phyloP scores from a whole-genome alignment of 352 stramenopile genomes.

The Globisporangium rhizosaccharum region DNA sequence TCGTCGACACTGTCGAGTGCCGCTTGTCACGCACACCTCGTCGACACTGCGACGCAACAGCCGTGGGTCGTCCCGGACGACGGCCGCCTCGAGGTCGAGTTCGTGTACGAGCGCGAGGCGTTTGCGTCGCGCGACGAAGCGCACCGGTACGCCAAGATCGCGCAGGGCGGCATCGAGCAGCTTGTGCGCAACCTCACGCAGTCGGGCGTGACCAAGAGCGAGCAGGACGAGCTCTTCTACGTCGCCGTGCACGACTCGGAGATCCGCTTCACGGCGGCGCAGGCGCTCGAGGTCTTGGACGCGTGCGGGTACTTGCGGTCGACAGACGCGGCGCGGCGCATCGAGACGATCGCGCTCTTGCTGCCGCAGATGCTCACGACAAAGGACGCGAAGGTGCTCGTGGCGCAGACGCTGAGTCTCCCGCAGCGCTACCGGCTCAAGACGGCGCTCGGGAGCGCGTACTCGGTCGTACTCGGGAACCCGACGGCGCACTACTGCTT shows the following conservation, averaged over 20 bases:
- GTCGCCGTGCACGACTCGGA: constrained; percentile 76
- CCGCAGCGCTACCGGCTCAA: constrained; percentile 75
- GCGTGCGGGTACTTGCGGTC: constrained; percentile 60
- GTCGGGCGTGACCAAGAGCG: constrained; percentile 41
- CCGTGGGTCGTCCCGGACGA: constrained; percentile 61
- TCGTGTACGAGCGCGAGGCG: constrained; percentile 72
- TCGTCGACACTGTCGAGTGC: background rate
- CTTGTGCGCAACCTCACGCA: constrained; percentile 68
- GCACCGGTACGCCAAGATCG: constrained; percentile 48
- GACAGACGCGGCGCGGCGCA: constrained; percentile 31
- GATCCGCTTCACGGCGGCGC: constrained; percentile 67
- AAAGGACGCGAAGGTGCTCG: constrained; percentile 67
- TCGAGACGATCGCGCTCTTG: constrained; percentile 66
- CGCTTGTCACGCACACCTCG: constrained; percentile 21
- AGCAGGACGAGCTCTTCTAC: constrained; percentile 75
- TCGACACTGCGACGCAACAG: constrained; percentile 51
- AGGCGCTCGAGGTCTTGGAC: constrained; percentile 80
- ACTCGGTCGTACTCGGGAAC: constrained; percentile 80
- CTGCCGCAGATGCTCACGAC: constrained; percentile 83
- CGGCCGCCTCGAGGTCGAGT: constrained; percentile 66
- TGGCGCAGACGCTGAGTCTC: constrained; percentile 58
- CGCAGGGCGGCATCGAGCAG: constrained; percentile 58
- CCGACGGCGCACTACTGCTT: constrained; percentile 79
- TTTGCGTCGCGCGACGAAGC: constrained; percentile 55
- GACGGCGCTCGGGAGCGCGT: constrained; percentile 73